Conservation (phyloP, 2,329 filamentous ascomycete species). For the Trichoderma sp. region DNA sequence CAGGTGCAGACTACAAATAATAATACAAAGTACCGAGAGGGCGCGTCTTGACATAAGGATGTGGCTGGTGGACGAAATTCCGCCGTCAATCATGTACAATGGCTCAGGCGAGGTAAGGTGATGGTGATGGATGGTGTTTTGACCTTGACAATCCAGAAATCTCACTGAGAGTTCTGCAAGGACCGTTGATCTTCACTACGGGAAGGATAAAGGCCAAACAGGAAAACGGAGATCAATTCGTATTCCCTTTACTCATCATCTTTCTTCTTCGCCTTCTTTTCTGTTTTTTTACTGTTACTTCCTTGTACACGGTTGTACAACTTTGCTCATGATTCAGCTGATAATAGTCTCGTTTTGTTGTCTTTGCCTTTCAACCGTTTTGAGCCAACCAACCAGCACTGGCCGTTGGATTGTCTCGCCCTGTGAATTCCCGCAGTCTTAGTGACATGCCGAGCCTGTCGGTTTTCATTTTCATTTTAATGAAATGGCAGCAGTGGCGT, state of each 20-base stretch:
- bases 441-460: background rate
- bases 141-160: background rate
- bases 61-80: background rate
- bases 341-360: background rate
- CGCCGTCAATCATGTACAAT: background rate
- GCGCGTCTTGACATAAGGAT: background rate
- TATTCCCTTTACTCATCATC: background rate
- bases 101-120: background rate
- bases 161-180: background rate
- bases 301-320: background rate
- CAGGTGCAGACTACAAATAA: background rate
- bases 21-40: background rate
- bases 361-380: background rate
- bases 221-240: background rate
- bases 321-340: background rate
- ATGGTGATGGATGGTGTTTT: background rate
- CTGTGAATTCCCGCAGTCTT: slow-evolving; percentile 13
- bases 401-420: slow-evolving; percentile 3
- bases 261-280: background rate
- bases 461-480: background rate
- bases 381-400: background rate
- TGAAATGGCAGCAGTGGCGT: background rate
- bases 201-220: background rate
- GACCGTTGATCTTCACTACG: background rate
- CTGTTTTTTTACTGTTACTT: background rate